Base-by-base conservation (phyloP, 345 rosid species). In the Erucastrum elatum region DNA sequence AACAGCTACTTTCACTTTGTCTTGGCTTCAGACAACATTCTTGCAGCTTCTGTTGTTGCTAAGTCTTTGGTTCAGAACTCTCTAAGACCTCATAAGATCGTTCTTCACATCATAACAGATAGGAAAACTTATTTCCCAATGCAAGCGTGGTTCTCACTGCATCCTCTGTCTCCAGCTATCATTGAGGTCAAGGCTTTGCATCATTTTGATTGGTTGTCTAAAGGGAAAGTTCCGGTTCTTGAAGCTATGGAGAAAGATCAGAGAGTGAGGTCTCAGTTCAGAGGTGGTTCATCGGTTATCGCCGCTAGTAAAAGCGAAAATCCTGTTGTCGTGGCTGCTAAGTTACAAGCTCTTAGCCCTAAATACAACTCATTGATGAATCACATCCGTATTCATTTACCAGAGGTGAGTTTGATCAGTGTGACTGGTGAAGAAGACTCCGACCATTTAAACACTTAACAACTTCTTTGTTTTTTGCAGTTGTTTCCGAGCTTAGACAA, bases 201-300 rank as follows among this genome's bases (percentile, higher is more conserved):
- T 76, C 99, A 95, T 74, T 95, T 93, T 0, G 99, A 95, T 44
- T 93, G 98, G 99, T 82, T 95, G 68, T 80, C 96, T 0, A 95
- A 93, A 84, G 98, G 99, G 69, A 95, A 91, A 72, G 93, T 91
- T 15, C 98, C 99, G 0, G 98, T 95, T 70, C 65, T 95, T 78
- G 97, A 95, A 87, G 98, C 98, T 53, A 91, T 95, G 99, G 97
- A 93, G 78, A 95, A 93, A n/a, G 97, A 95, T 80, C 93, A 91
- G 68, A 86, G 80, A 66, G 89, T 90, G 12, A 85, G 99, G 82
- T 87, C 94, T 8, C 89, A 90, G 66, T 95, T 95, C 70, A 84
- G 97, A 88, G 94, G 98, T 3, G 99, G 99, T 0, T 90, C 99
- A n/a, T 89, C 97, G 5, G 93, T 89, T 51, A 93, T 95, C 61